Percentiles rank a stretch among this genome's conserved stretches.
phyloP scores from a whole-genome alignment of 129 eudicot species.

The Sambucus nigra region DNA sequence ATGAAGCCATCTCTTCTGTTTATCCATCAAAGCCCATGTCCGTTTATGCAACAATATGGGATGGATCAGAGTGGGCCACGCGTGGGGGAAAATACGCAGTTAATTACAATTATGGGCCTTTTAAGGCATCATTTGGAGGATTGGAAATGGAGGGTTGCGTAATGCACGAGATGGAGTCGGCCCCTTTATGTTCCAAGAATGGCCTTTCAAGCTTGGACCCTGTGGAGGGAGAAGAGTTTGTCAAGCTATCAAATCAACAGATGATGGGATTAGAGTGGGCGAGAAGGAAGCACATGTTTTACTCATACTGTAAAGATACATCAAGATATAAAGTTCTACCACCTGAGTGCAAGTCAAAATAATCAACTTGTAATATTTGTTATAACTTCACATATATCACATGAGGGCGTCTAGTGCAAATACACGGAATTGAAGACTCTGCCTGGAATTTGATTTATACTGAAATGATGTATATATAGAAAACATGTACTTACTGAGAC shows the following conservation, averaged over 20 bases:
- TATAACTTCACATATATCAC: background rate
- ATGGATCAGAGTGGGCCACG: slow-evolving; percentile 89
- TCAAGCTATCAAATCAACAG: slow-evolving; percentile 57
- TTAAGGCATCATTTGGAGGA: slow-evolving; percentile 44
- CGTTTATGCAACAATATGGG: slow-evolving; percentile 76
- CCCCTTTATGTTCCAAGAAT: slow-evolving; percentile 33
- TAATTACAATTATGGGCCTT: slow-evolving; percentile 63
- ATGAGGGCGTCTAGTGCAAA: slow-evolving; percentile 1
- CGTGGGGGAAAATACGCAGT: slow-evolving; percentile 88
- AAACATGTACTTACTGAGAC: too few species aligned
- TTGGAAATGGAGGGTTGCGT: slow-evolving; percentile 65
- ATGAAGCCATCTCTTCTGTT: slow-evolving; percentile 29
- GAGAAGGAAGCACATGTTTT: slow-evolving; percentile 64
- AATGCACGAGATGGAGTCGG: slow-evolving; percentile 22
- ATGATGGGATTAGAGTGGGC: slow-evolving; percentile 58
- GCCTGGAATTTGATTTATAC: background rate
- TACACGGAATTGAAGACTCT: background rate
- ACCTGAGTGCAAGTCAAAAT: slow-evolving; percentile 58
- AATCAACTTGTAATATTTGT: background rate
- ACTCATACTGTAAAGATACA: slow-evolving; percentile 77
- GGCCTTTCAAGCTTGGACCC: slow-evolving; percentile 56
- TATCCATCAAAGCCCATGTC: slow-evolving; percentile 96
- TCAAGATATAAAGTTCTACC: slow-evolving; percentile 65
- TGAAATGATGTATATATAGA: background rate
- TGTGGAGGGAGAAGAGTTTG: slow-evolving; percentile 57